Conservation (phyloP, 2,329 filamentous ascomycete species). For the Salinomyces thailandicus region DNA sequence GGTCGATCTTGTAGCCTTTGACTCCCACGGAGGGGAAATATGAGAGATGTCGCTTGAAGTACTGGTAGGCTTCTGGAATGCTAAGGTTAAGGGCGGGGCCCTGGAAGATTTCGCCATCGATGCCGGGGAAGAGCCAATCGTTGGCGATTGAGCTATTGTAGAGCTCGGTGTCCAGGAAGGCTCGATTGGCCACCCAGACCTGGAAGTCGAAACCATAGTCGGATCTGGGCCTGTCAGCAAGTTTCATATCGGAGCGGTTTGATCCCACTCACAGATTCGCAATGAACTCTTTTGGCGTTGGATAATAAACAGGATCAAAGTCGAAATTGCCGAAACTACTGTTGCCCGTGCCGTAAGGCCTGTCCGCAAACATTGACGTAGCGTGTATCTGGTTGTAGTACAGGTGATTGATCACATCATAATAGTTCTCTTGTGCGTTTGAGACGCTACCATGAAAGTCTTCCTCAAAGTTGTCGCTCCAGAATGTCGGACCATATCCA, state of each 20-base stretch:
- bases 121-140: slow-evolving; percentile 25
- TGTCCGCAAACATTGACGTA: slow-evolving; percentile 2
- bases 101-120: slow-evolving; percentile 19
- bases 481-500: slow-evolving; percentile 2
- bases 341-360: slow-evolving; percentile 4
- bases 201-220: slow-evolving; percentile 27
- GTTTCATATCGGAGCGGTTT: not conserved
- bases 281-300: slow-evolving; percentile 23
- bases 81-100: slow-evolving; percentile 29
- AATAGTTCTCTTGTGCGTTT: slow-evolving; percentile 2
- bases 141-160: slow-evolving; percentile 23
- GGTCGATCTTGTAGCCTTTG: slow-evolving; percentile 31
- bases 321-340: slow-evolving; percentile 20
- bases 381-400: slow-evolving; percentile 3
- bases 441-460: slow-evolving; percentile 1
- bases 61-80: slow-evolving; percentile 28
- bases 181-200: slow-evolving; percentile 30
- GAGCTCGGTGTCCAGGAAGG: slow-evolving; percentile 24
- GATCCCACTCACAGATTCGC: slow-evolving; percentile 23
- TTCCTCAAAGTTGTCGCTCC: slow-evolving; percentile 3
- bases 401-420: slow-evolving; percentile 3
- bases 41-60: slow-evolving; percentile 23
- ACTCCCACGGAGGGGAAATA: slow-evolving; percentile 27
- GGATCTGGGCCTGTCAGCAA: slow-evolving; percentile 1
- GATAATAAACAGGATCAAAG: slow-evolving; percentile 27